Conservation (phyloP, 768 basidiomycete species). For the Clitopilus hobsonii region DNA sequence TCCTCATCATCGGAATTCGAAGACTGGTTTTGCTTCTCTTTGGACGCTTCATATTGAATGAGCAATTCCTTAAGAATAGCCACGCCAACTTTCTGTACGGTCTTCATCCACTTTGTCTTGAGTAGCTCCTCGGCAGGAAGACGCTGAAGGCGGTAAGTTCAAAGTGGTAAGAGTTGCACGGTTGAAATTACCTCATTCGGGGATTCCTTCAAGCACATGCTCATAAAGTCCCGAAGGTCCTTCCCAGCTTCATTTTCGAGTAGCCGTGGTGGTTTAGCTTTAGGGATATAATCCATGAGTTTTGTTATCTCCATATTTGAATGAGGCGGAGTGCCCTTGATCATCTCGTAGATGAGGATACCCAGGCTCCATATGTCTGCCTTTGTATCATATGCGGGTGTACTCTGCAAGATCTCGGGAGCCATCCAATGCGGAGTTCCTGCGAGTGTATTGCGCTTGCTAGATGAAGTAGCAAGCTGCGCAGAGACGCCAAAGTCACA, state of each 20-base stretch:
- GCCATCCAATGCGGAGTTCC: conserved; percentile 99
- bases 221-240: conserved; percentile 86
- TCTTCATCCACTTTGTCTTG: conserved; percentile 89
- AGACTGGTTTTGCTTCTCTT: conserved; percentile 71
- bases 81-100: conserved; percentile 59
- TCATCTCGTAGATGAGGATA: conserved; percentile 94
- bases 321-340: conserved; percentile 93
- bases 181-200: conserved; percentile 63
- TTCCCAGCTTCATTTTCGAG: conserved; percentile 75
- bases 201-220: conserved; percentile 74
- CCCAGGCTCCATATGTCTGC: conserved; percentile 99
- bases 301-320: conserved; percentile 80
- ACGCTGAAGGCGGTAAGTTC: conserved; percentile 44
- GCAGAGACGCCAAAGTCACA: conserved; percentile 99
- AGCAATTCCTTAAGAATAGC: conserved; percentile 77
- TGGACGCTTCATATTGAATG: conserved; percentile 69
- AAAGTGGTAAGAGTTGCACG: conserved; percentile 1
- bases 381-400: conserved; percentile 92
- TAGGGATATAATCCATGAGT: conserved; percentile 87
- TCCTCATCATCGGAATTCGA: conserved; percentile 70
- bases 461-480: conserved; percentile 73
- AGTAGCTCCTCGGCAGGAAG: conserved; percentile 83
- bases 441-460: conserved; percentile 93
- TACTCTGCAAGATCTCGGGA: conserved; percentile 88
- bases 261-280: conserved; percentile 76